phyloP scores from a whole-genome alignment of 352 stramenopile genomes.

The Peronosclerospora sorghi region DNA sequence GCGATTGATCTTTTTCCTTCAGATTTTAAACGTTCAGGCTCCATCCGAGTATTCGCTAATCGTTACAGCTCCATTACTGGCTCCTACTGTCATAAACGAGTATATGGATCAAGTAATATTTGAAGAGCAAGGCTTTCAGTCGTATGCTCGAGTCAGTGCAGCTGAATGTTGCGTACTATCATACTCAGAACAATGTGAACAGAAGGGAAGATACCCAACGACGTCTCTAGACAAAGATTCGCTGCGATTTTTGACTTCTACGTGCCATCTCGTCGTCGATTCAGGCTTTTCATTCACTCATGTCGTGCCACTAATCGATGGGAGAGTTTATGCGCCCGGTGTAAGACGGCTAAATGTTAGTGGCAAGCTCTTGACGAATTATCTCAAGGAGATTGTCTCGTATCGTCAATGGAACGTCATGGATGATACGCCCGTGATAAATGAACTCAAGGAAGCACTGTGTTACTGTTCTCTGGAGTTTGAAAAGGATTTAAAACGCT shows the following conservation, averaged over 20 bases:
- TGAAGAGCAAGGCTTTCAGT: conserved; percentile 55
- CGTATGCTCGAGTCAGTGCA: conserved; percentile 35
- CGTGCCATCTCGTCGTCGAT: conserved; percentile 84
- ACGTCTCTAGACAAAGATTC: conserved; percentile 7
- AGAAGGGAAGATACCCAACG: conserved; percentile 13
- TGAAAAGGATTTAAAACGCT: conserved; percentile 48
- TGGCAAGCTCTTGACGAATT: conserved; percentile 94
- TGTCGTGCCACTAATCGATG: conserved; percentile 85
- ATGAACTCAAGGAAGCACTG: conserved; percentile 82
- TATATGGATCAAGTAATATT: conserved; percentile 78
- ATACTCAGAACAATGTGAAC: conserved; percentile 31
- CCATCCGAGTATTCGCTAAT: conserved; percentile 44
- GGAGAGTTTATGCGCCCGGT: conserved; percentile 28
- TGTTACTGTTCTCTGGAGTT: conserved; percentile 88
- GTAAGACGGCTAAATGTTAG: conserved; percentile 87
- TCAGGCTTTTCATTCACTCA: conserved; percentile 93
- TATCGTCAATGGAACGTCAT: conserved; percentile 96
- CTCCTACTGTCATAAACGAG: conserved; percentile 41
- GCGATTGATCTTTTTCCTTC: conserved; percentile 1
- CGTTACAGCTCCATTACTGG: conserved; percentile 43
- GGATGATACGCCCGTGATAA: conserved; percentile 72
- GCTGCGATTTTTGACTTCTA: conserved; percentile 36
- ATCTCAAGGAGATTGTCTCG: conserved; percentile 92
- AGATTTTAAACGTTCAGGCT: conserved; percentile 40
- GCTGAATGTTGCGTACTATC: conserved; percentile 58